These are phyloP conservation scores for Fusarium sp. DNA, from an alignment of 2,329 filamentous ascomycete species.

Conservation along the genomic window DNA sequence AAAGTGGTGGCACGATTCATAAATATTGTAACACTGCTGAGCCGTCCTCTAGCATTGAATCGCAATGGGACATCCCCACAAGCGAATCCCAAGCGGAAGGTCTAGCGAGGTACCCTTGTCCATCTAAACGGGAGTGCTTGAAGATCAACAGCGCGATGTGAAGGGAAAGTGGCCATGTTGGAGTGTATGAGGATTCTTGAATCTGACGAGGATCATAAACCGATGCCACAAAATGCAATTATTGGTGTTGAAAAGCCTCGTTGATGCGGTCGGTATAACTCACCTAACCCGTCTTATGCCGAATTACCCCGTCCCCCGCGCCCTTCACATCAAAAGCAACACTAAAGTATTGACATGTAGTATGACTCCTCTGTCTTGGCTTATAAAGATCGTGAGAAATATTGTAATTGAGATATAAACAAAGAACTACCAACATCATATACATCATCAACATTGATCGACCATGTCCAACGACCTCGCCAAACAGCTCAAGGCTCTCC, in stretches of 20 bases:
- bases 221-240: background rate
- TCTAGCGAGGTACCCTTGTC: conserved; percentile 3
- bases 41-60: background rate
- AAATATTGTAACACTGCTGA: background rate
- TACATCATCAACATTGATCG: background rate
- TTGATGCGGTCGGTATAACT: background rate
- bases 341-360: background rate
- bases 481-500: conserved; percentile 54
- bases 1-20: background rate
- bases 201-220: background rate
- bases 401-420: no score
- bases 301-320: conserved; percentile 16
- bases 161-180: background rate
- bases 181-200: background rate
- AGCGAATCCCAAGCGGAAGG: conserved; percentile 9
- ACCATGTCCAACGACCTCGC: conserved; percentile 47
- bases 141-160: background rate
- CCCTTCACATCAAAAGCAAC: conserved; percentile 29
- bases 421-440: background rate
- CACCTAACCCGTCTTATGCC: background rate
- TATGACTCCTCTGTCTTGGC: background rate
- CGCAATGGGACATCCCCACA: conserved; percentile 8
- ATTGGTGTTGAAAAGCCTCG: background rate
- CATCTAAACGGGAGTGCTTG: background rate
- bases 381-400: background rate